Evolutionary conservation across 192 early-diverging fungal genomes (phyloP).

Genomic region (Nowakowskiella sp.): DNA sequence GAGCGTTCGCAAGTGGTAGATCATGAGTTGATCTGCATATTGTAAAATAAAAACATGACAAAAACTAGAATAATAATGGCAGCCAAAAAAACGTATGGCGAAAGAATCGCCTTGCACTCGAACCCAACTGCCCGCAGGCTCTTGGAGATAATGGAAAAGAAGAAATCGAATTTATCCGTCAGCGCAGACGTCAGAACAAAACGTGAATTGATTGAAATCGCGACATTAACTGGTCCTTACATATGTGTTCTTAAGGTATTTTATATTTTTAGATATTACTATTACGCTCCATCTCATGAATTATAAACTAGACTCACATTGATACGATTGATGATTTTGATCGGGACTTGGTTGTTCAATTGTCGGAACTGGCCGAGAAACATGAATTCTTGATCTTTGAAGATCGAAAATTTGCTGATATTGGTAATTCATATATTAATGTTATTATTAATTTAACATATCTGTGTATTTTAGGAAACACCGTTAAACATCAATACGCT

Average conservation of each 20-base stretch:
- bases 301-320: constrained; percentile 70
- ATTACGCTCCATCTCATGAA: constrained; percentile 2
- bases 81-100: constrained; percentile 43
- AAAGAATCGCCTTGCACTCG: constrained; percentile 55
- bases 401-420: constrained; percentile 98
- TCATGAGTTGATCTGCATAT: too few species aligned
- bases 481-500: constrained; percentile 91
- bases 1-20: too few species aligned
- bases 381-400: constrained; percentile 98
- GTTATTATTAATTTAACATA: constrained; percentile 2
- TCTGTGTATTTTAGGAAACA: constrained; percentile 61
- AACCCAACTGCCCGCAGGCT: constrained; percentile 72
- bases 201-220: constrained; percentile 76
- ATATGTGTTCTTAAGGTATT: constrained; percentile 88
- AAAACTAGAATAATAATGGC: background rate
- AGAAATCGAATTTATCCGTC: constrained; percentile 84
- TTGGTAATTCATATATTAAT: constrained; percentile 49
- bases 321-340: constrained; percentile 95
- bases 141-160: constrained; percentile 76
- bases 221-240: constrained; percentile 84
- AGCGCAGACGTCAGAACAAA: constrained; percentile 87
- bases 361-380: constrained; percentile 65
- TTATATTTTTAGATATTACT: background rate
- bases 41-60: background rate
- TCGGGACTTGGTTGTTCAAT: constrained; percentile 61